These are phyloP conservation scores for Emergomyces pasteurianus DNA, from an alignment of 2,329 filamentous ascomycete genomes.

Conservation along the genomic window DNA sequence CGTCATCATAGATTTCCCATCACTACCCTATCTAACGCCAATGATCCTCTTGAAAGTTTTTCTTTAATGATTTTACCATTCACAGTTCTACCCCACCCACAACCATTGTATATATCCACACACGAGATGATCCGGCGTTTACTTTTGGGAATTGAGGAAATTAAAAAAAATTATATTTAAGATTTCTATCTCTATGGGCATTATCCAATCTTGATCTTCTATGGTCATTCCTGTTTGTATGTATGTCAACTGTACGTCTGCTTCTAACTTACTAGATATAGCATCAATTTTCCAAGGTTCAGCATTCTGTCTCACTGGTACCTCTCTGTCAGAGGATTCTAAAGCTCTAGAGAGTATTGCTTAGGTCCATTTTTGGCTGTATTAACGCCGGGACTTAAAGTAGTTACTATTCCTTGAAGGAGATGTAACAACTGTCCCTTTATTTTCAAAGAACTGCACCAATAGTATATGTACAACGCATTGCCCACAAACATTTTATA, in stretches of 20 bases:
- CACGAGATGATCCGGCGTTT: conserved; percentile 3
- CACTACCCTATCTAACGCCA: conserved; percentile 6
- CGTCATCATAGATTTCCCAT: not conserved
- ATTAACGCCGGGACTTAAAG: no score
- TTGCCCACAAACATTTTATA: no score
- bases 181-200: not conserved
- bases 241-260: not conserved
- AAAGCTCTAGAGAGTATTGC: no score
- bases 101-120: not conserved
- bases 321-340: no score
- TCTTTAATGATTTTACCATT: not conserved
- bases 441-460: no score
- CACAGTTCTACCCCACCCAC: not conserved
- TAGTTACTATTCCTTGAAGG: no score
- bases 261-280: not conserved
- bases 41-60: not conserved
- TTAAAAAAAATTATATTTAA: not conserved
- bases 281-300: no score
- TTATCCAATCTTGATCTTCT: not conserved
- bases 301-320: no score
- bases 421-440: no score
- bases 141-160: conserved; percentile 1
- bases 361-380: no score
- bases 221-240: not conserved
- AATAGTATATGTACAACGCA: no score